Evolutionary conservation across 2,329 filamentous ascomycete species (phyloP), one percentile per base, ranked within the genome.

Genomic region (Cytospora chrysosperma): DNA sequence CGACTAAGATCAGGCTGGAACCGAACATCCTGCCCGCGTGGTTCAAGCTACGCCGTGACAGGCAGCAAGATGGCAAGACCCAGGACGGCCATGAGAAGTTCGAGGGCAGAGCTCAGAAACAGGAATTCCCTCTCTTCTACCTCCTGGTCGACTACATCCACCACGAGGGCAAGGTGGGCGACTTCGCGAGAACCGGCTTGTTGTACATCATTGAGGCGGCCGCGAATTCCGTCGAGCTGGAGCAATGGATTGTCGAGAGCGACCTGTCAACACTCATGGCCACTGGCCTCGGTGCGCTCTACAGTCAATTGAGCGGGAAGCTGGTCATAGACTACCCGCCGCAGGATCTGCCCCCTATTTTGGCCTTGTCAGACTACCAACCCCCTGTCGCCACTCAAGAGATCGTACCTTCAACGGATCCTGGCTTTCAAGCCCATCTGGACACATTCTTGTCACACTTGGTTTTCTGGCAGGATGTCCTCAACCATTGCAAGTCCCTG

Each of bases 241-340:
- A 99, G 77, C 91, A 92, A 71, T 99, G 95, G 95, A 91, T 99
- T 68, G 92, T 98, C 54, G 93, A 97, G 73, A 97, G 94, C 74
- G 95, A 99, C 74, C 81, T 99, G 59, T 95, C 95, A 15, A 98
- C 95, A 0, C 81, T 98, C 68, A 98, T 99, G 95, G 95, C 95
- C 4, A 98, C 93, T 0, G 95, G 95, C 0, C 79, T 99, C 0
- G 95, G 95, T 19, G 95, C 85, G 82, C 72, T 89, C 54, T 86
- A 88, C 73, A 87, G 83, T 69, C 85, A 88, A 69, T 77, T 88
- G 66, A 88, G 85, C 70, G 87, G 90, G 66, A 93, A 97, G 78
- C 81, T 96, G 65, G 90, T 94, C 59, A 89, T 97, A 67, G 84
- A 93, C 66, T 87, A 93, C 73, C 83, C 86, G n/a, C 78, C 87